These are phyloP conservation scores for Tulasnella calospora DNA, from an alignment of 768 basidiomycete species.

Conservation along the genomic window DNA sequence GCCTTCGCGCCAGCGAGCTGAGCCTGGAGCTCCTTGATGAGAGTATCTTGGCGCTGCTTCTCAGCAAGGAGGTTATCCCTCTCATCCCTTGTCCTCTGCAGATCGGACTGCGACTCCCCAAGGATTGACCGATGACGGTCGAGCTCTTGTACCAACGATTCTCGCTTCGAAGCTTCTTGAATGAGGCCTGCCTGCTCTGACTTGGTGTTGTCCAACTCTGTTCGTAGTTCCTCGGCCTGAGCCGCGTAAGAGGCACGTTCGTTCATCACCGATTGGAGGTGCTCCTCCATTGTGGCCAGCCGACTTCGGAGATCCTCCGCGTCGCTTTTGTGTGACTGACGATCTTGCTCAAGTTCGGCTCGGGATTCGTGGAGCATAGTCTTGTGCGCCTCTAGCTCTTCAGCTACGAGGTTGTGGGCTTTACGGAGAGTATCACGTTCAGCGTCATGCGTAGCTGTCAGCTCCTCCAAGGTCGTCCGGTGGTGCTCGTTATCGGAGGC, in stretches of 20 bases:
- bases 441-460: constrained; percentile 47
- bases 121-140: constrained; percentile 71
- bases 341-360: constrained; percentile 37
- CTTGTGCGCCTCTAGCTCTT: constrained; percentile 34
- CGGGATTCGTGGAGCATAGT: constrained; percentile 44
- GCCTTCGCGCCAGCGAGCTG: constrained; percentile 40
- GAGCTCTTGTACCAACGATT: constrained; percentile 67
- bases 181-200: constrained; percentile 58
- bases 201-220: constrained; percentile 55
- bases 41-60: constrained; percentile 58
- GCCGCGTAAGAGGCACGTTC: constrained; percentile 45
- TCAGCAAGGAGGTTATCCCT: constrained; percentile 72
- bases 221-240: constrained; percentile 47
- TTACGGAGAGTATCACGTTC: constrained; percentile 44
- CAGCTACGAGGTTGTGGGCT: constrained; percentile 35
- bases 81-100: constrained; percentile 77
- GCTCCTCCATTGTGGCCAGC: constrained; percentile 48
- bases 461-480: constrained; percentile 45
- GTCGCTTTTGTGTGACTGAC: constrained; percentile 39
- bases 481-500: constrained; percentile 49
- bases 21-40: constrained; percentile 74
- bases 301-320: constrained; percentile 48
- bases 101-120: constrained; percentile 69
- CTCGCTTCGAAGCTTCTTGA: constrained; percentile 67
- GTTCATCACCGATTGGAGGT: constrained; percentile 42